These are phyloP conservation scores for Boletus rex-veris DNA, from an alignment of 768 basidiomycete species.

Conservation along the genomic window DNA sequence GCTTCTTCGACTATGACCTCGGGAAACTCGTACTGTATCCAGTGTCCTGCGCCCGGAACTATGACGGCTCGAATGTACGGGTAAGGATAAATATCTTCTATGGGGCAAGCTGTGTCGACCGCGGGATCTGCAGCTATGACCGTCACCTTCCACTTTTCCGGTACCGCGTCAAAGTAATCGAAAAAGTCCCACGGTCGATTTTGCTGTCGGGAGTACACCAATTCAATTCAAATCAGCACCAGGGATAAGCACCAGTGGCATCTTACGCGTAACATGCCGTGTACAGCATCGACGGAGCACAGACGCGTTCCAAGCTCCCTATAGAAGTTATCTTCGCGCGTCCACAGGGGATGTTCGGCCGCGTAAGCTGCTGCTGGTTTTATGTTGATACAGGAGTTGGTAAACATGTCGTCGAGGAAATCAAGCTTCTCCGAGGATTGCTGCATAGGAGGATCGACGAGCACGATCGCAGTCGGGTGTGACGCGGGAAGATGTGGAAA, in stretches of 20 bases:
- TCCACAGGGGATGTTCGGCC: constrained; percentile 16
- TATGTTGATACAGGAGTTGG: neutral
- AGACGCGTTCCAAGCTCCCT: constrained; percentile 10
- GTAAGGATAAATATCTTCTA: neutral
- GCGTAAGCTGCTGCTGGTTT: neutral
- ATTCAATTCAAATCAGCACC: neutral
- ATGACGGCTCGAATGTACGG: constrained; percentile 7
- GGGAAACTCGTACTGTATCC: constrained; percentile 27
- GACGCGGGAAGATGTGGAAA: constrained; percentile 7
- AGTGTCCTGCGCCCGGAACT: constrained; percentile 20
- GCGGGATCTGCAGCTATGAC: too few relatives aligned
- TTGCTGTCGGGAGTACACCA: constrained; percentile 1
- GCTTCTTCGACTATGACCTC: constrained; percentile 19
- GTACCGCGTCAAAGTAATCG: neutral
- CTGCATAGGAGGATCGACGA: constrained; percentile 19
- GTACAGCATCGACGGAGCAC: constrained; percentile 5
- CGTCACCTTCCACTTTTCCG: constrained; percentile 3
- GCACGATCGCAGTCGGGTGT: constrained; percentile 12
- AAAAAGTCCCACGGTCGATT: constrained; percentile 19
- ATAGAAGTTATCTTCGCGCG: constrained; percentile 2
- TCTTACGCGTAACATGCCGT: constrained; percentile 8
- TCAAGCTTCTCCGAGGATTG: neutral
- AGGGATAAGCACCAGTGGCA: neutral
- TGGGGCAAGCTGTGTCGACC: too few relatives aligned
- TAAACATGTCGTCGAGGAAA: neutral